These are phyloP conservation scores for Capsicum rhomboideum DNA, from an alignment of 257 asterid species.

Conservation along the genomic window DNA sequence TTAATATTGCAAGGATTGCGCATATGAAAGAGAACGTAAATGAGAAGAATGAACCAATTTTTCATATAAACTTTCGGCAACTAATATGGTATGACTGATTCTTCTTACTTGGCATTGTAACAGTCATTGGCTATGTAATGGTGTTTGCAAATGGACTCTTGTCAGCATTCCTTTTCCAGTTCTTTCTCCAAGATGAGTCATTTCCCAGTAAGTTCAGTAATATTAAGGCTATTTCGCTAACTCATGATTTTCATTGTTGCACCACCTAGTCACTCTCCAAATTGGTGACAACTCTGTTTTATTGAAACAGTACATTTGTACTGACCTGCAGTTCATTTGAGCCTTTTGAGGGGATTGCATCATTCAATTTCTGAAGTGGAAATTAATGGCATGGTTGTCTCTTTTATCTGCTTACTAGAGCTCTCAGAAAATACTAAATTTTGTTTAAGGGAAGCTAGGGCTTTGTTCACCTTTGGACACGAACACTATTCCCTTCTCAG, in stretches of 20 bases:
- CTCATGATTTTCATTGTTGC: not conserved
- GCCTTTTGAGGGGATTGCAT: not conserved
- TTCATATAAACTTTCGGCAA: not conserved
- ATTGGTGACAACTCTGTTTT: not conserved
- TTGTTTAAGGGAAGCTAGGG: not conserved
- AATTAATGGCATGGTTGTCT: not conserved
- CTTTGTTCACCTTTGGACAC: not conserved
- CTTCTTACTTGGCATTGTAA: constrained; percentile 7
- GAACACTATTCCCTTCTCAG: not conserved
- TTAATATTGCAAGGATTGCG: not conserved
- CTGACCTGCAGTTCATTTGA: not conserved
- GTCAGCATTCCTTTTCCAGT: constrained; percentile 89
- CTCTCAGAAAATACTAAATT: not conserved
- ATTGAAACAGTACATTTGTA: not conserved
- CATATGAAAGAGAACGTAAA: not conserved
- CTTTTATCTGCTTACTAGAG: not conserved
- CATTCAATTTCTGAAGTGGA: not conserved
- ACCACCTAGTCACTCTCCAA: not conserved
- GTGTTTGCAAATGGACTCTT: constrained; percentile 86
- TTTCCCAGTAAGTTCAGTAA: constrained; percentile 69
- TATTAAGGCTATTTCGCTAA: not conserved
- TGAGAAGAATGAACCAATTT: not conserved
- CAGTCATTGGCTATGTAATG: constrained; percentile 86
- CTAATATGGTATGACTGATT: not conserved
- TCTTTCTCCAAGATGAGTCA: constrained; percentile 76